Evolutionary conservation across 495 filamentous ascomycete species (phyloP).

Genomic region (Ramalina intermedia): DNA sequence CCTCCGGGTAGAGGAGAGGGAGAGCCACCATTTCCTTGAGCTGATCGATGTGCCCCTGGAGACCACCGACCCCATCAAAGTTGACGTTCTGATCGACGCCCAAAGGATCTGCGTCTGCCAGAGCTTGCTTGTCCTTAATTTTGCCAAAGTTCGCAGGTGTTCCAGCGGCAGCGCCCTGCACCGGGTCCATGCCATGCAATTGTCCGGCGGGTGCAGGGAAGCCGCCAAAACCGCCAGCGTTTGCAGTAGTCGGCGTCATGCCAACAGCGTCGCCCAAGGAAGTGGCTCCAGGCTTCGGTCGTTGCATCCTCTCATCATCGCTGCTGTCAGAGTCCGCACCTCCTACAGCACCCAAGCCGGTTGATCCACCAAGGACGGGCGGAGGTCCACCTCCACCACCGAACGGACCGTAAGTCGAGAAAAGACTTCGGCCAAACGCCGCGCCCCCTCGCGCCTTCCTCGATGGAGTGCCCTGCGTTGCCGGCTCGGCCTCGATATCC

Average conservation of each 20-base stretch:
- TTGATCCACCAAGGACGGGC: constrained; percentile 64
- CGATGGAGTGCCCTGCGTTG: constrained; percentile 45
- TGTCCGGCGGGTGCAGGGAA: constrained; percentile 39
- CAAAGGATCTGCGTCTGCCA: constrained; percentile 86
- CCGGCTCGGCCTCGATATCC: constrained; percentile 52
- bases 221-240: constrained; percentile 34
- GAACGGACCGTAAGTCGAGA: constrained; percentile 81
- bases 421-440: constrained; percentile 59
- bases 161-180: constrained; percentile 41
- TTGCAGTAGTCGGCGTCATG: constrained; percentile 61
- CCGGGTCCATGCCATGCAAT: constrained; percentile 47
- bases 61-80: constrained; percentile 81
- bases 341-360: constrained; percentile 57
- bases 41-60: constrained; percentile 85
- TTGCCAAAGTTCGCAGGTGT: constrained; percentile 80
- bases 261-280: constrained; percentile 44
- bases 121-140: constrained; percentile 62
- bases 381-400: constrained; percentile 62
- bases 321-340: constrained; percentile 90
- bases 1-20: constrained; percentile 83
- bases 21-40: constrained; percentile 96
- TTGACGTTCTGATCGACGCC: constrained; percentile 83
- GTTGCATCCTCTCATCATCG: constrained; percentile 65
- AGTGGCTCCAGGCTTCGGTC: constrained; percentile 28
- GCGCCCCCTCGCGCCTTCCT: constrained; percentile 42